Evolutionary conservation across 2,329 filamentous ascomycete genomes (phyloP), one percentile per base, ranked within the genome.

Genomic region (Aureobasidium leucospermi): DNA sequence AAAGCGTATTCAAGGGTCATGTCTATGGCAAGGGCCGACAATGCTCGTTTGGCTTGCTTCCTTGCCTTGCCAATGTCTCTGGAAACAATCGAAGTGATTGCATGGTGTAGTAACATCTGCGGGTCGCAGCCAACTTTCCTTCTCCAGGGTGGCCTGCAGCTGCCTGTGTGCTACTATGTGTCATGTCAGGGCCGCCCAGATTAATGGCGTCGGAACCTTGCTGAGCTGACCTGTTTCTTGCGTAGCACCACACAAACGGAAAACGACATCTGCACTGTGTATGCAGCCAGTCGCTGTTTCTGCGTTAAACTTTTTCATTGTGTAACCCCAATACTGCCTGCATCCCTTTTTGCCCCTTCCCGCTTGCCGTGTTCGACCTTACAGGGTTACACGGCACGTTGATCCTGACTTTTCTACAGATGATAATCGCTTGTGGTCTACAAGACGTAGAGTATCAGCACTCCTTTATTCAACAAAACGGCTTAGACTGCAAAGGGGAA

Each of bases 61-160:
- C 51, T 43, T 55, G 51, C 51, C 48, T 55, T 23, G 28, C 51
- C 7, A 23, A 34, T 55, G 39, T 43, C 38, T 55, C n/a, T 43
- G 36, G 8, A 23, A 34, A 34, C 38, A 32, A 6, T 16, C 28
- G 6, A 7, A 32, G 13, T 29, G 31, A 28, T 13, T 38, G 15
- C 6, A 19, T 46, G 41, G 31, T 45, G 29, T 42, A 13, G 29
- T 13, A 28, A 46, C 28, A 8, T 46, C 38, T 28, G 13, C 10
- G 15, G 9, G 13, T 45, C 9, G 31, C 15, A 46, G 29, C 52
- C 45, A 19, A n/a, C 36, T 38, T 8, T 31, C 52, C 46, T 56
- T 38, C 52, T 56, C 45, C 41, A 56, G 11, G 11, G 31, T 56
- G 52, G 41, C 31, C 52, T 36, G 28, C 32, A 43, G 39, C 13